phyloP scores from a whole-genome alignment of 805 yeast genomes.

The Wickerhamomyces canadensis region DNA sequence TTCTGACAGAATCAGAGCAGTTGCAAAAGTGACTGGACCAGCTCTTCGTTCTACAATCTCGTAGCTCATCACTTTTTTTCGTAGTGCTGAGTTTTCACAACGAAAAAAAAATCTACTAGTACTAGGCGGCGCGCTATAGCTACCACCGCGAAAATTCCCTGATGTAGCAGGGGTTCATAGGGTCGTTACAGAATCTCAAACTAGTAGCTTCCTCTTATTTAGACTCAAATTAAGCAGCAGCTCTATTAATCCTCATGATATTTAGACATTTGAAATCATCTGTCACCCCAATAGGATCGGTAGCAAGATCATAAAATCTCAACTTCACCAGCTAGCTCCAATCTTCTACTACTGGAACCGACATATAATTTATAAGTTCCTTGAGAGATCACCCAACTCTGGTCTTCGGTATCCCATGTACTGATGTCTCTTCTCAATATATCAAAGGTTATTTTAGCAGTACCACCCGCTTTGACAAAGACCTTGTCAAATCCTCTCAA shows the following conservation, averaged over 20 bases:
- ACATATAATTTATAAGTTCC: slow-evolving; percentile 50
- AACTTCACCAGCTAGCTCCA: slow-evolving; percentile 38
- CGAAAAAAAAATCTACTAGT: not conserved
- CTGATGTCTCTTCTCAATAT: slow-evolving; percentile 48
- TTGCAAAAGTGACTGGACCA: too few relatives aligned
- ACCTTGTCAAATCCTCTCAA: slow-evolving; percentile 57
- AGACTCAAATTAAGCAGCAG: too few relatives aligned
- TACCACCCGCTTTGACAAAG: slow-evolving; percentile 36
- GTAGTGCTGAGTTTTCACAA: not conserved
- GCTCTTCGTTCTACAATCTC: too few relatives aligned
- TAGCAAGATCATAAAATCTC: slow-evolving; percentile 16
- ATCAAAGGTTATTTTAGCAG: slow-evolving; percentile 34
- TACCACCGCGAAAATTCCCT: not conserved
- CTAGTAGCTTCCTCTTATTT: too few relatives aligned
- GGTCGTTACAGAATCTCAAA: too few relatives aligned
- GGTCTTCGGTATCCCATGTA: slow-evolving; percentile 49
- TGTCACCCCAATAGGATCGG: not conserved
- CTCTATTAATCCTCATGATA: too few relatives aligned
- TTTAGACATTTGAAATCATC: too few relatives aligned
- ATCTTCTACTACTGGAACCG: slow-evolving; percentile 42
- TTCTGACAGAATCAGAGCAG: too few relatives aligned
- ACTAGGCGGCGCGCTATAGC: too few relatives aligned
- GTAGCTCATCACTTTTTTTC: not conserved
- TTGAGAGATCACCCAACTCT: slow-evolving; percentile 53
- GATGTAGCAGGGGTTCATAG: too few relatives aligned